Conservation (phyloP, 495 filamentous ascomycete species). For the Lasiosphaeris hirsuta region DNA sequence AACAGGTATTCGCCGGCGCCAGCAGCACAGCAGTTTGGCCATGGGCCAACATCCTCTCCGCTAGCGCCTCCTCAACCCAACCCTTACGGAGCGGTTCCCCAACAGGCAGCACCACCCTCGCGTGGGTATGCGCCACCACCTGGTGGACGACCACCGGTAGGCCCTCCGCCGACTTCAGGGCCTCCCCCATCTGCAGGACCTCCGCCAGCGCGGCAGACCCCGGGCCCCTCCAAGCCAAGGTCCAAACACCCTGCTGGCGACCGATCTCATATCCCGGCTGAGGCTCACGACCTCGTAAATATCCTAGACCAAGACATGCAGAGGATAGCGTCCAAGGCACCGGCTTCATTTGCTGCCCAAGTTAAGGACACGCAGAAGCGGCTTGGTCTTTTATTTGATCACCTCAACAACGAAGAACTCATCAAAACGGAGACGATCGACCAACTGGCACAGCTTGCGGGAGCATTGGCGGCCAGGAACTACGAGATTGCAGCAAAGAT, state of each 20-base stretch:
- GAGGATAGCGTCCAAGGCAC: slow-evolving; percentile 78
- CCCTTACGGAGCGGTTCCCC: slow-evolving; percentile 56
- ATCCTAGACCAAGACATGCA: slow-evolving; percentile 82
- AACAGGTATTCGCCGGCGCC: slow-evolving; percentile 88
- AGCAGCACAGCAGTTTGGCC: slow-evolving; percentile 49
- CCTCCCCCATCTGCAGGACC: slow-evolving; percentile 41
- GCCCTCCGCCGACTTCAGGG: slow-evolving; percentile 43
- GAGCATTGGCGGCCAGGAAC: slow-evolving; percentile 64
- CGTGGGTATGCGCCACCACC: slow-evolving; percentile 36
- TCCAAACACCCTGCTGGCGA: slow-evolving; percentile 80
- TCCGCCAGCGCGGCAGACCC: slow-evolving; percentile 37
- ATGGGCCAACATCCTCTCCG: slow-evolving; percentile 29
- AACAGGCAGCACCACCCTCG: slow-evolving; percentile 26
- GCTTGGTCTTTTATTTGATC: slow-evolving; percentile 87
- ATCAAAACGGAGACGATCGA: slow-evolving; percentile 77
- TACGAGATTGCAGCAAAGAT: slow-evolving; percentile 72
- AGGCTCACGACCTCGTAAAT: slow-evolving; percentile 73
- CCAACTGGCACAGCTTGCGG: slow-evolving; percentile 57
- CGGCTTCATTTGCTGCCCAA: slow-evolving; percentile 73
- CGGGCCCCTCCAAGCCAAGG: slow-evolving; percentile 40
- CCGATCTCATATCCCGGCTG: slow-evolving; percentile 79
- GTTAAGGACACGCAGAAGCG: slow-evolving; percentile 92
- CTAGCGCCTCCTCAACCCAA: slow-evolving; percentile 46
- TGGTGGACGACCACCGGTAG: slow-evolving; percentile 27
- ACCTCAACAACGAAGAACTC: slow-evolving; percentile 92